Base-by-base conservation (phyloP, 306 rosid species). In the Dalbergia cochinchinensis region DNA sequence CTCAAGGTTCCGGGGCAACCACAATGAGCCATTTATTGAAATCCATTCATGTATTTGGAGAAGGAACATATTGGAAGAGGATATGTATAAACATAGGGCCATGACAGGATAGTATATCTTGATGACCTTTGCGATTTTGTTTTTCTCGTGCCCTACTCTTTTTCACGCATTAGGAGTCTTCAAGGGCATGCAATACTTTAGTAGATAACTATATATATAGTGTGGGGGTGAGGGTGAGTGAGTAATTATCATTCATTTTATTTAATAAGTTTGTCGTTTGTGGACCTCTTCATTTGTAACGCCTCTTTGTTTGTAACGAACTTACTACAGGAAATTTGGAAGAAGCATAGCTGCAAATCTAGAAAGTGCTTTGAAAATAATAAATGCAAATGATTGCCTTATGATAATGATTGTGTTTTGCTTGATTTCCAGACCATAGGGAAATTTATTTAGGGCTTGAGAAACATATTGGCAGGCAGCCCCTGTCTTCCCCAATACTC, bases 71-170 rank as follows among this genome's bases (percentile, higher is more conserved):
- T 16, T 16, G 70, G 47, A 59, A 37, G 42, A 37, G 53, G 54
- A 12, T 4, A 4, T 35, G 47, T 37, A 33, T 71, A 64, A 44
- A 45, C 11, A 55, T 45, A 58, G 33, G 78, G 57, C 37, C 55
- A 53, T 67, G 16, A 64, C 57, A 47, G 18, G 41, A 58, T 13
- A 48, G 54, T 4, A 48, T 60, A 47, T 70, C 48, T 42, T 22
- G 45, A 55, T 63, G 76, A 59, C 31, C 44, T 83, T 60, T 66
- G 22, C 16, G 51, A 11, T 41, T 59, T 22, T 15, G 68, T 82
- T 60, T 45, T 18, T 9, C 37, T 39, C 50, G 0, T 72, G 35
- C 11, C 65, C 63, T 65, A 19, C 16, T 76, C 50, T 31, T 62
- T 12, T 72, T 60, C 54, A 44, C 20, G 19, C 65, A 47, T 47